Evolutionary conservation across 1,139 yeast species (phyloP).

Genomic region (Casaregolazyma lundiana): DNA sequence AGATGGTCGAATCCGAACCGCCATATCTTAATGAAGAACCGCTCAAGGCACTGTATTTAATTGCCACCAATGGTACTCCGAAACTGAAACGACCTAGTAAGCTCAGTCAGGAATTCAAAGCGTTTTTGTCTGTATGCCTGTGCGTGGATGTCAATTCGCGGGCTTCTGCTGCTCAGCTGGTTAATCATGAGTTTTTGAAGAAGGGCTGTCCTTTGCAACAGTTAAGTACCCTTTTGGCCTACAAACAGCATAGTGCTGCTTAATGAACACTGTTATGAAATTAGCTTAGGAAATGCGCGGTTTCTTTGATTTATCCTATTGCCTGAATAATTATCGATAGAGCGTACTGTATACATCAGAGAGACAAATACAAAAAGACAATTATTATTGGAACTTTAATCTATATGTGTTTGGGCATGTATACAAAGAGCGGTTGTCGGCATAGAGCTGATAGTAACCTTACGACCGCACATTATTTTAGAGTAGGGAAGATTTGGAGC

Average conservation of each 20-base stretch:
- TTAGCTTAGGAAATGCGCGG: not conserved
- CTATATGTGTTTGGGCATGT: not conserved
- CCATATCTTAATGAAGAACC: conserved; percentile 97
- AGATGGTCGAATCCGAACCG: conserved; percentile 98
- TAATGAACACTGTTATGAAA: not conserved
- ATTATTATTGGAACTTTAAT: not conserved
- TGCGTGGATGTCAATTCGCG: conserved; percentile 93
- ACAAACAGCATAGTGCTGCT: conserved; percentile 42
- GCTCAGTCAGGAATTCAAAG: conserved; percentile 73
- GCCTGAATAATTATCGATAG: too few relatives aligned
- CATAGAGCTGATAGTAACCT: too few relatives aligned
- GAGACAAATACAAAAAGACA: not conserved
- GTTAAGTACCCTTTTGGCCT: conserved; percentile 64
- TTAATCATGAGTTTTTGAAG: conserved; percentile 74
- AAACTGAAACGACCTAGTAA: conserved; percentile 83
- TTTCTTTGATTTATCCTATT: too few relatives aligned
- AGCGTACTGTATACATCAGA: not conserved
- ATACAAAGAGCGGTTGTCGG: not conserved
- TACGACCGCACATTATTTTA: too few relatives aligned
- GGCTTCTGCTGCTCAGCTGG: conserved; percentile 83
- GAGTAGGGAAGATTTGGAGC: conserved; percentile 17
- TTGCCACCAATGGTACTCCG: conserved; percentile 97
- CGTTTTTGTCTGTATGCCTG: conserved; percentile 83
- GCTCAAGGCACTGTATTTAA: conserved; percentile 75
- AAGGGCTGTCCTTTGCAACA: conserved; percentile 67